Evolutionary conservation across 257 asterid genomes (phyloP), one percentile per base, ranked within the genome.

Genomic region (Nicotiana undulata): DNA sequence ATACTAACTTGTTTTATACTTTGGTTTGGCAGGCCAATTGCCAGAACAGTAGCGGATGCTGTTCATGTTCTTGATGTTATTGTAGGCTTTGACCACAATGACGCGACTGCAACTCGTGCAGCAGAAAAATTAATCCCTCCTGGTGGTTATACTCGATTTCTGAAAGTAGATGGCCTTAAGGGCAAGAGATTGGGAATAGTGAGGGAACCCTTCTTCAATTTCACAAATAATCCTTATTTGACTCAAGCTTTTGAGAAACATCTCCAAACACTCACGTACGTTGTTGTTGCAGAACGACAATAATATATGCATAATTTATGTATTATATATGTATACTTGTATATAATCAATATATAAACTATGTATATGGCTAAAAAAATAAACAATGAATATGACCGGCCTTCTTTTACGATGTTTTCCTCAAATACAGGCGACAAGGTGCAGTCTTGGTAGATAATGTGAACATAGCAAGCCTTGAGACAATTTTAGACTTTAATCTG

Each of bases 31-130:
- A 88, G 93, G 79, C 91, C 91, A 13, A 82, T 89, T 24, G 86
- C 88, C 63, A 86, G 91, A 86, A 88, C 89, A 12, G 87, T 89
- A 8, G 60, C 88, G 29, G 93, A 89, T 13, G 89, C 91, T 1
- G 91, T 86, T 40, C 56, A 83, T 79, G 90, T 88, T 77, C 93
- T 89, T 67, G 90, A 89, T 82, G 89, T 82, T 15, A 86, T 88
- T n/a, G 88, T 84, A 28, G 91, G 93, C 63, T 89, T 52, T 22
- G 93, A 89, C 68, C 70, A 51, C 44, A 59, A 85, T 9, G 93
- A 88, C 22, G 89, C 82, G 11, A 59, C 34, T 28, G 85, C 87
- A 31, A 88, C 93, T 15, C 53, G 22, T 64, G 66, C 52, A 32
- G 89, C 88, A 11, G 83, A 87, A 2, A 76, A 82, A 52, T 84